Evolutionary conservation across 371 early-diverging fungal genomes (phyloP), one percentile per base, ranked within the genome.

Genomic region (Mortierella sp.): DNA sequence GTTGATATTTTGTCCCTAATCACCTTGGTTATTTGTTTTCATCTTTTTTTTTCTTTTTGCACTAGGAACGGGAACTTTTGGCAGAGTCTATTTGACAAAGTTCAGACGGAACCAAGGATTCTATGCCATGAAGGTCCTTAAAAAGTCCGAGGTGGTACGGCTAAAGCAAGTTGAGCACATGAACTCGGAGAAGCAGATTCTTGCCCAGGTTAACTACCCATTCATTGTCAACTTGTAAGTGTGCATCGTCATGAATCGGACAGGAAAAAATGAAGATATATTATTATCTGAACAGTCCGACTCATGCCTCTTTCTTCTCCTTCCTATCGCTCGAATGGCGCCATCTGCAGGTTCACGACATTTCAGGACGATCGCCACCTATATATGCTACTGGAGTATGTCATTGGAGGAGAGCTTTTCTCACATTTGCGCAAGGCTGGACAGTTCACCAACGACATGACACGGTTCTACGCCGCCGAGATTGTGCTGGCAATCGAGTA

Each of bases 341-440:
- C 71, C 40, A 64, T 37, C 64, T 37, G 34, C 24, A 64, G 64
- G 64, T 64, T 64, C 37, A 64, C 64, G 37, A 64, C 64, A 64
- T 64, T 64, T 64, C 64, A 64, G 64, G 64, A 64, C 31, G 64
- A 64, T 64, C 64, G 64, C 34, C 64, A 96, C 81, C 90, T 99
- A 55, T 99, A 95, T 87, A 95, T 99, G 95, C 92, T 99, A 46
- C 91, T 98, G 89, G 99, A 99, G 89, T 99, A 98, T 87, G 98
- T 99, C 40, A 94, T 94, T 57, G 98, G 99, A 70, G 98, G 98
- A 37, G 98, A 98, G 88, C 89, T 99, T 79, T 99, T 99, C 90
- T 95, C 97, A 71, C 98, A 98, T 89, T 89, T 99, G 82, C 95
- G 97, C 83, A 92, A 95, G 73, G 94, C 96, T 16, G 96, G 96